Conservation (phyloP, 2,329 filamentous ascomycete genomes). For the Epicoccum nigrum region DNA sequence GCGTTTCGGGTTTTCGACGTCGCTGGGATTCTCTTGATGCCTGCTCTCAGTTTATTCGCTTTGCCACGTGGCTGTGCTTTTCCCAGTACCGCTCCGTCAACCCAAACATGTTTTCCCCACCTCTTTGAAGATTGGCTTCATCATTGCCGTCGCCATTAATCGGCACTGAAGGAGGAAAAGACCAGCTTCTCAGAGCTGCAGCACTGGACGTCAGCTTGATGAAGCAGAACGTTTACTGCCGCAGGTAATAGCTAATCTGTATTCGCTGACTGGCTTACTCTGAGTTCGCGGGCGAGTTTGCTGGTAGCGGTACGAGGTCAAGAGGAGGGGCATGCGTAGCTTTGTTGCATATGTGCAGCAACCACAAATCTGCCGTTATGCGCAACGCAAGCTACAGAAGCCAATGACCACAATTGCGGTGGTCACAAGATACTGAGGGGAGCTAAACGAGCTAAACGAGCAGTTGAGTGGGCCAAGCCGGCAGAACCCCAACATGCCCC, state of each 20-base stretch:
- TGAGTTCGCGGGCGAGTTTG: neutral
- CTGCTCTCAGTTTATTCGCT: too few species aligned
- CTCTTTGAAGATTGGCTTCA: too few species aligned
- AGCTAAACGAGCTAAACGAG: neutral
- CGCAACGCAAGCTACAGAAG: neutral
- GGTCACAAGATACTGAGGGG: neutral
- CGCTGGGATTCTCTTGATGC: too few species aligned
- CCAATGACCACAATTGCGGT: neutral
- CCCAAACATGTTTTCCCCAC: too few species aligned
- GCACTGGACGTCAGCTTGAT: neutral
- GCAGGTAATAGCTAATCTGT: neutral
- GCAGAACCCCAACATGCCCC: constrained; percentile 7
- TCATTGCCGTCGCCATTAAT: too few species aligned
- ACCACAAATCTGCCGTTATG: neutral
- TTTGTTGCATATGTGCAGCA: neutral
- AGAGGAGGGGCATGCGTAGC: neutral
- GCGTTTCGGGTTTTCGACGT: too few species aligned
- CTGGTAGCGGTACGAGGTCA: neutral
- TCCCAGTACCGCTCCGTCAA: too few species aligned
- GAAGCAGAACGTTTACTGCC: too few species aligned
- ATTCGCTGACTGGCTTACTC: neutral
- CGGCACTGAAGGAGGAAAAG: too few species aligned
- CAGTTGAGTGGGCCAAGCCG: constrained; percentile 10
- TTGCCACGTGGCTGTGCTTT: too few species aligned
- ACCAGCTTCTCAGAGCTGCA: neutral